A percentile compares a stretch with the other conserved stretches of the same genome.
These are phyloP conservation scores for Suillus placidus DNA, from an alignment of 768 basidiomycete genomes.

Conservation along the genomic window DNA sequence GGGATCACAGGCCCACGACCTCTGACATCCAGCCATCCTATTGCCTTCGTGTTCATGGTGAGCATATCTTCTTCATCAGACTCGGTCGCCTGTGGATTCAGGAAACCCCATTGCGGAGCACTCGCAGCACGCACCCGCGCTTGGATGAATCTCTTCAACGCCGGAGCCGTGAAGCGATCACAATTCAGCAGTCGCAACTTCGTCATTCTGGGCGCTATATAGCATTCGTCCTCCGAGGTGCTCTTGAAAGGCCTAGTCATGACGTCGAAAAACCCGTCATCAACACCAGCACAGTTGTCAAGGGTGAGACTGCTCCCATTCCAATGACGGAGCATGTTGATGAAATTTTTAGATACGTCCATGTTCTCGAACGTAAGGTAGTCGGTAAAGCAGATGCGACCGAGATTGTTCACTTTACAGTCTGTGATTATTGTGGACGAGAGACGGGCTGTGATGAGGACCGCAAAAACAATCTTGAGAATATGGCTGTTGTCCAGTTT, in stretches of 20 bases:
- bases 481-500: conserved; percentile 1
- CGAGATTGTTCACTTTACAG: not conserved
- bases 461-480: not conserved
- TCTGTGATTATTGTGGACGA: conserved; percentile 6
- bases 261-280: not conserved
- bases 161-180: not conserved
- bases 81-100: not conserved
- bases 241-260: not conserved
- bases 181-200: not conserved
- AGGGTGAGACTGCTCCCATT: not conserved
- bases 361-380: conserved; percentile 6
- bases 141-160: not conserved
- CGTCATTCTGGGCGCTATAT: not conserved
- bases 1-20: conserved; percentile 7
- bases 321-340: not conserved
- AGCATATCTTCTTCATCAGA: too few relatives aligned
- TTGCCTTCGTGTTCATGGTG: too few relatives aligned
- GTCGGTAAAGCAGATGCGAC: not conserved
- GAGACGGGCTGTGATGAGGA: not conserved
- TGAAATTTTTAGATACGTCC: not conserved
- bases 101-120: not conserved
- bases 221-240: not conserved
- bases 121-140: not conserved
- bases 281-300: not conserved
- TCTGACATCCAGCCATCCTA: not conserved